Evolutionary conservation across 1,284 basidiomycete species (phyloP).

Genomic region (Agaricales sp.): DNA sequence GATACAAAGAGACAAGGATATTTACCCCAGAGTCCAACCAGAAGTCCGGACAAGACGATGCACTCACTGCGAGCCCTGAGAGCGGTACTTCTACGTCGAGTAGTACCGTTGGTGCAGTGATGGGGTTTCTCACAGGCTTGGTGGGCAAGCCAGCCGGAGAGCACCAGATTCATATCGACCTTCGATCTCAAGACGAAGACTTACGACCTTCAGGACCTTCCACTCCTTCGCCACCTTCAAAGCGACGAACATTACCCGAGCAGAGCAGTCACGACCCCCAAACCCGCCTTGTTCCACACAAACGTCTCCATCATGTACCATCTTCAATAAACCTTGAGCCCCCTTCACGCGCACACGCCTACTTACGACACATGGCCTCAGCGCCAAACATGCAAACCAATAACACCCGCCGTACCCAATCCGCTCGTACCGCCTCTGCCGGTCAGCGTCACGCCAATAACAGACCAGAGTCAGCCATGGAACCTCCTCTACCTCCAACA

Average conservation of each 20-base stretch:
- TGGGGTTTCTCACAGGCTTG: slow-evolving; percentile 49
- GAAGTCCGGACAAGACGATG: slow-evolving; percentile 15
- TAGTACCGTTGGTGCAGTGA: slow-evolving; percentile 42
- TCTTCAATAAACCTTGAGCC: background rate
- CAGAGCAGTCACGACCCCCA: too few species aligned
- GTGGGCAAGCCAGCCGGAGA: too few species aligned
- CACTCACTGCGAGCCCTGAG: slow-evolving; percentile 13
- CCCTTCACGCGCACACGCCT: slow-evolving; percentile 39
- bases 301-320: too few species aligned
- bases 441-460: background rate
- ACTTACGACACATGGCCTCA: slow-evolving; percentile 62
- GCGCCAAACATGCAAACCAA: slow-evolving; percentile 28
- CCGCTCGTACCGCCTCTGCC: slow-evolving; percentile 12
- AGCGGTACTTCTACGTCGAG: slow-evolving; percentile 11
- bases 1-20: slow-evolving; percentile 82
- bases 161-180: too few species aligned
- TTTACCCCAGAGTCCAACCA: slow-evolving; percentile 63
- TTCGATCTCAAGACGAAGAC: too few species aligned
- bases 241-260: slow-evolving; percentile 13
- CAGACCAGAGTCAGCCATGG: background rate
- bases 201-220: slow-evolving; percentile 4
- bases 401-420: slow-evolving; percentile 14
- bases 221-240: slow-evolving; percentile 3
- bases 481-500: slow-evolving; percentile 40
- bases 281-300: too few species aligned